phyloP scores from a whole-genome alignment of 192 early-diverging fungal species.

The Umbelopsis isabellina region DNA sequence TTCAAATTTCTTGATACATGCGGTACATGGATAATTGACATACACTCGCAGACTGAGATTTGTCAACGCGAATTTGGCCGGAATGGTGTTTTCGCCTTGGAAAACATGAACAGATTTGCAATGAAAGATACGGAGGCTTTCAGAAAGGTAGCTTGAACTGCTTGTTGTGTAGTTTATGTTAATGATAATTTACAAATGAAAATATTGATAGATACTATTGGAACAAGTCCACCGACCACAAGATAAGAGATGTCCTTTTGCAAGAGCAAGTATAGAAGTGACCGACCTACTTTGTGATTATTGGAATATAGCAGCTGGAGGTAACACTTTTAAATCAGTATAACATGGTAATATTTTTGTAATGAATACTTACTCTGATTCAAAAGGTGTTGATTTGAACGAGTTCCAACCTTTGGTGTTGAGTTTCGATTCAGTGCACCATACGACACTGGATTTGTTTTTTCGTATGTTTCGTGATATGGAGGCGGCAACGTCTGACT shows the following conservation, averaged over 20 bases:
- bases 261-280: conserved; percentile 62
- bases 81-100: conserved; percentile 65
- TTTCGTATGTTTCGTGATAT: conserved; percentile 68
- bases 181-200: neutral
- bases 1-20: neutral
- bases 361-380: neutral
- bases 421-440: conserved; percentile 59
- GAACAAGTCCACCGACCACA: conserved; percentile 48
- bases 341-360: neutral
- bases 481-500: conserved; percentile 56
- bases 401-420: conserved; percentile 69
- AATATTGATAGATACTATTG: conserved; percentile 41
- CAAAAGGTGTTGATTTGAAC: conserved; percentile 23
- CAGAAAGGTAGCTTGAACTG: conserved; percentile 34
- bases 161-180: neutral
- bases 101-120: conserved; percentile 64
- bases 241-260: conserved; percentile 62
- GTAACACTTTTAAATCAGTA: conserved; percentile 39
- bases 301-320: conserved; percentile 71
- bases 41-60: conserved; percentile 48
- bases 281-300: conserved; percentile 68
- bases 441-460: conserved; percentile 55
- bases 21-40: neutral
- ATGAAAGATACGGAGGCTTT: conserved; percentile 46
- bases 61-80: conserved; percentile 65